Evolutionary conservation across 257 asterid genomes (phyloP).

Genomic region (Fraxinus americana): DNA sequence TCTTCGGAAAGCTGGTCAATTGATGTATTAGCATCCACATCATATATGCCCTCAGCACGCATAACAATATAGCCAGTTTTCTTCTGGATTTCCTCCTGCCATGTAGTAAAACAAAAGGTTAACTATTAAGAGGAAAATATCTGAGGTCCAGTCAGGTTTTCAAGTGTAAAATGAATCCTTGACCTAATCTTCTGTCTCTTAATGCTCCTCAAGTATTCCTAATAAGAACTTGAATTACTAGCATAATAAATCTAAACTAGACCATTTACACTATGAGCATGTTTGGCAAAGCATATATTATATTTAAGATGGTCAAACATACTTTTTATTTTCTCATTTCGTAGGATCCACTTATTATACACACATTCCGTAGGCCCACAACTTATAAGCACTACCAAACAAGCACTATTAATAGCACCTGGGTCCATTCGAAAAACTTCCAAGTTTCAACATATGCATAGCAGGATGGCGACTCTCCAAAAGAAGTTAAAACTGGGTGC

Average conservation of each 20-base stretch:
- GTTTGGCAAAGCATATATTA: no score
- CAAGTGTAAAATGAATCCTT: neutral
- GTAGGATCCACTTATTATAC: no score
- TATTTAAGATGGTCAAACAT: no score
- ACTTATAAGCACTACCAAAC: neutral
- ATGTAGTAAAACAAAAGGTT: constrained; percentile 20
- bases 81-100: constrained; percentile 97
- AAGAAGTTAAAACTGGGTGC: constrained; percentile 8
- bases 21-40: constrained; percentile 96
- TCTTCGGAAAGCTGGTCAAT: constrained; percentile 97
- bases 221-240: neutral
- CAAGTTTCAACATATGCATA: neutral
- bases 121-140: neutral
- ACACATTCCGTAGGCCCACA: no score
- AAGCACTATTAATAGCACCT: neutral
- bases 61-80: constrained; percentile 93
- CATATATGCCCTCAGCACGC: constrained; percentile 95
- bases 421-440: neutral
- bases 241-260: neutral
- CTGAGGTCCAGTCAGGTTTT: neutral
- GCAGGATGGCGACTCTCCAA: constrained; percentile 4
- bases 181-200: neutral
- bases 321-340: no score
- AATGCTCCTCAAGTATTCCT: constrained; percentile 5
- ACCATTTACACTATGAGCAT: neutral